Conservation (phyloP, 208 protist species). For the Leptomonas pyrrhocoris region DNA sequence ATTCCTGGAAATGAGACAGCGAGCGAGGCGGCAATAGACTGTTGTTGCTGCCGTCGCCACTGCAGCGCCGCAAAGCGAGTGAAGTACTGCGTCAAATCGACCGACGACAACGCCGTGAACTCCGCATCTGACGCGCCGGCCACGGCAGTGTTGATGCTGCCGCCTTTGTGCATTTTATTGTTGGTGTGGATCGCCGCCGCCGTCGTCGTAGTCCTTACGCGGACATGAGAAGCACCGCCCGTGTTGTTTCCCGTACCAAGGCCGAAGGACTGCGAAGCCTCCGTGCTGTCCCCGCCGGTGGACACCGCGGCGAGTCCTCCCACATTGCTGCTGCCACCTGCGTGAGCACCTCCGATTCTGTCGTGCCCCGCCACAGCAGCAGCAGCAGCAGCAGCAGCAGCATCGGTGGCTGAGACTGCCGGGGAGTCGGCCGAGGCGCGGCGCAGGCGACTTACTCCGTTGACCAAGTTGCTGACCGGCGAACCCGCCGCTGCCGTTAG, state of each 20-base stretch:
- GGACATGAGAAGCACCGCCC: background rate
- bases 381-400: background rate
- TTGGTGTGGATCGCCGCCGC: background rate
- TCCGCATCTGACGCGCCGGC: slow-evolving; percentile 11
- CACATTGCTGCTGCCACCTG: background rate
- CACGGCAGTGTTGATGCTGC: slow-evolving; percentile 12
- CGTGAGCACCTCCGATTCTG: background rate
- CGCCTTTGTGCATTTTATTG: background rate
- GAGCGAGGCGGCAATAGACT: background rate
- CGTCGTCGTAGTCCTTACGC: background rate
- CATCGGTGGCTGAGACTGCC: background rate
- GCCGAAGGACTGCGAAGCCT: slow-evolving; percentile 6
- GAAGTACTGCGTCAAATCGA: slow-evolving; percentile 33
- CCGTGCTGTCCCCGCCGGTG: background rate
- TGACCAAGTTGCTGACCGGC: background rate
- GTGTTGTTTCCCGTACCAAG: background rate
- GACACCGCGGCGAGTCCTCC: background rate
- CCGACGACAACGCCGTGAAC: slow-evolving; percentile 21
- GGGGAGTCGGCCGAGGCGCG: slow-evolving; percentile 6
- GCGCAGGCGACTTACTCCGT: slow-evolving; percentile 2
- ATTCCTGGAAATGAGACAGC: background rate
- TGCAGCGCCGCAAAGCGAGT: slow-evolving; percentile 13
- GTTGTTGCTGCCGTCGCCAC: slow-evolving; percentile 18
- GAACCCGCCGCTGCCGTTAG: background rate
- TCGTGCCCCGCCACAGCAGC: background rate